Evolutionary conservation across 352 stramenopile genomes (phyloP).

Genomic region (Phytophthora aleatoria): DNA sequence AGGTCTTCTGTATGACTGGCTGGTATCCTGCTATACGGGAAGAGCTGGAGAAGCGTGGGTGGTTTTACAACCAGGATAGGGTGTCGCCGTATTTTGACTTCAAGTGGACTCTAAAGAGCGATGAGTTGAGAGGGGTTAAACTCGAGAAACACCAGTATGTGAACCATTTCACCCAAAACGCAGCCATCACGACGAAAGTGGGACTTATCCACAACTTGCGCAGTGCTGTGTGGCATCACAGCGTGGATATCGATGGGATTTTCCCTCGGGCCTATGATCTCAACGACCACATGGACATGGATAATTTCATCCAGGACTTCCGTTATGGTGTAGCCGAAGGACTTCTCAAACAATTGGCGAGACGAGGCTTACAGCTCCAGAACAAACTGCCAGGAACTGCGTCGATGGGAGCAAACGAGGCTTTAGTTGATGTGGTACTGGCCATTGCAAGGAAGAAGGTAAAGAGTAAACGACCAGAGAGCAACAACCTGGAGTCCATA

Average conservation of each 20-base stretch:
- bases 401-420: conserved; percentile 48
- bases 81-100: conserved; percentile 90
- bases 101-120: conserved; percentile 92
- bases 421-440: conserved; percentile 61
- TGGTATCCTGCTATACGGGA: conserved; percentile 93
- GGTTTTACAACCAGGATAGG: conserved; percentile 87
- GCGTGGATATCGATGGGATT: conserved; percentile 76
- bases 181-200: conserved; percentile 92
- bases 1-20: conserved; percentile 92
- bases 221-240: conserved; percentile 80
- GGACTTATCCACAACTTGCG: conserved; percentile 88
- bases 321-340: conserved; percentile 82
- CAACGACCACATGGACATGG: conserved; percentile 80
- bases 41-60: conserved; percentile 87
- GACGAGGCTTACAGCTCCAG: conserved; percentile 23
- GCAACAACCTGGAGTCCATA: conserved; percentile 5
- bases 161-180: conserved; percentile 93
- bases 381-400: conserved; percentile 17
- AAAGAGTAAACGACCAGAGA: conserved; percentile 43
- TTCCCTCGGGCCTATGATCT: conserved; percentile 93
- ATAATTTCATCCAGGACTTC: conserved; percentile 92
- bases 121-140: conserved; percentile 80
- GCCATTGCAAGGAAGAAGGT: conserved; percentile 64
- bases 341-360: conserved; percentile 76
- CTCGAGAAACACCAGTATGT: conserved; percentile 88